Percentiles rank a stretch among this genome's conserved stretches.
Conservation (phyloP, 2,329 filamentous ascomycete species). For the Epichloe gansuensis region DNA sequence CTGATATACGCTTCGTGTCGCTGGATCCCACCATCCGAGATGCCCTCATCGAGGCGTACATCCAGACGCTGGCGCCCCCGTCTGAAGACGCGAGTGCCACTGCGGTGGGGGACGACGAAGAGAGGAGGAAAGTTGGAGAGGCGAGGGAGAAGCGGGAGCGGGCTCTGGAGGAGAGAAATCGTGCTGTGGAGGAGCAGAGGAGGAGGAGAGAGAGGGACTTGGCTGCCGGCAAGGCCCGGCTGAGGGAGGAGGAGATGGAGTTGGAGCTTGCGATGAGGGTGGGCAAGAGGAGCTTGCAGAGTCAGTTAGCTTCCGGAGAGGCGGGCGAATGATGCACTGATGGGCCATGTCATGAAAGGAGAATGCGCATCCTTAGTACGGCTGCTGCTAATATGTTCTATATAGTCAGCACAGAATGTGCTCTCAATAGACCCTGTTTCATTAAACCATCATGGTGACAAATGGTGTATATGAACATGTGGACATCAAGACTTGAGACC, state of each 20-base stretch:
- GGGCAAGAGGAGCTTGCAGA: constrained; percentile 52
- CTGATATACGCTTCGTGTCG: constrained; percentile 59
- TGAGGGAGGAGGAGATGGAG: constrained; percentile 56
- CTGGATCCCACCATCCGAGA: constrained; percentile 50
- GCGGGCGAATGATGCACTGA: constrained; percentile 14
- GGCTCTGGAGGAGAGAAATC: constrained; percentile 54
- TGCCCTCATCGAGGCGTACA: constrained; percentile 51
- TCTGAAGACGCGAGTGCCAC: constrained; percentile 20
- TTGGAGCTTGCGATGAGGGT: constrained; percentile 58
- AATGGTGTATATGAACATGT: too few relatives aligned
- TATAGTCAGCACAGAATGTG: too few relatives aligned
- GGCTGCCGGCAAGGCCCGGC: constrained; percentile 44
- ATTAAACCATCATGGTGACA: too few relatives aligned
- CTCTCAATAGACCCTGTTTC: too few relatives aligned
- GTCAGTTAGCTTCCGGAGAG: constrained; percentile 35
- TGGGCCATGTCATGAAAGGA: not conserved
- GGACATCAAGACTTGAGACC: too few relatives aligned
- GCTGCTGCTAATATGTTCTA: too few relatives aligned
- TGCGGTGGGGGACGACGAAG: constrained; percentile 38
- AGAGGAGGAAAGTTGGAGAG: constrained; percentile 34
- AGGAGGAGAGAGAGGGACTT: constrained; percentile 45
- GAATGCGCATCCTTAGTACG: too few relatives aligned
- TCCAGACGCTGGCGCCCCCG: constrained; percentile 50
- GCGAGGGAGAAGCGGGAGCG: constrained; percentile 49
- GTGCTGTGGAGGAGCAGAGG: constrained; percentile 51